phyloP scores from a whole-genome alignment of 129 eudicot genomes.

The Rutidosis leptorrhynchoides region DNA sequence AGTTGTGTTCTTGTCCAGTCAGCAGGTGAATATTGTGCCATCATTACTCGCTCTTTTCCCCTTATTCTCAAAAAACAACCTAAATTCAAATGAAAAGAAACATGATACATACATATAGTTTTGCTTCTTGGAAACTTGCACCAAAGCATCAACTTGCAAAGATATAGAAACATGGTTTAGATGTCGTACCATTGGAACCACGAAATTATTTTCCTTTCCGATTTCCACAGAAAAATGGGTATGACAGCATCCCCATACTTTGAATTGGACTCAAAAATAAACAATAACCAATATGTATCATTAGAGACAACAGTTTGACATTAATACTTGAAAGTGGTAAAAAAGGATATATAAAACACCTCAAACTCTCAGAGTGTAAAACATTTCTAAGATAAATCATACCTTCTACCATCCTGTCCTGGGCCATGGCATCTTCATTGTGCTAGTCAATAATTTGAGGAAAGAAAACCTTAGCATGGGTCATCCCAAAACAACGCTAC shows the following conservation, averaged over 20 bases:
- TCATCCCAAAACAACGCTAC: no score
- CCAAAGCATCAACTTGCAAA: no score
- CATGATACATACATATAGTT: conserved; percentile 2
- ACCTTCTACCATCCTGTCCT: conserved; percentile 48
- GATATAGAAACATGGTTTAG: background rate
- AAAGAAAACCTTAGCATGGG: no score
- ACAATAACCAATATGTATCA: no score
- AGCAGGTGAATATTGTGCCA: conserved; percentile 46
- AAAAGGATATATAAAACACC: background rate
- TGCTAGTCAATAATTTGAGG: no score
- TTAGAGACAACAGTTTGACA: no score
- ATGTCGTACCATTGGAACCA: conserved; percentile 75
- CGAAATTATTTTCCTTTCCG: conserved; percentile 68
- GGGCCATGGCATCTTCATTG: conserved; percentile 74
- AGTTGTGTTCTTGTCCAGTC: conserved; percentile 51
- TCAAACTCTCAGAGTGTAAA: no score
- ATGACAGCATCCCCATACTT: conserved; percentile 81
- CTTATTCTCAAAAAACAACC: conserved; percentile 64
- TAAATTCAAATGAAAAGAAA: conserved; percentile 13
- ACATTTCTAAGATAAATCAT: no score
- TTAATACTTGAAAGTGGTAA: no score
- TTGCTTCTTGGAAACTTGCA: conserved; percentile 13
- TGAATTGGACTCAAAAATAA: conserved; percentile 42
- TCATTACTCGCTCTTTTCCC: conserved; percentile 45
- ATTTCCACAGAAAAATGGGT: conserved; percentile 64